A percentile compares a stretch with the other conserved stretches of the same genome.
Evolutionary conservation across 139 green algal genomes (phyloP).

Genomic region (Haematococcus lacustris): DNA sequence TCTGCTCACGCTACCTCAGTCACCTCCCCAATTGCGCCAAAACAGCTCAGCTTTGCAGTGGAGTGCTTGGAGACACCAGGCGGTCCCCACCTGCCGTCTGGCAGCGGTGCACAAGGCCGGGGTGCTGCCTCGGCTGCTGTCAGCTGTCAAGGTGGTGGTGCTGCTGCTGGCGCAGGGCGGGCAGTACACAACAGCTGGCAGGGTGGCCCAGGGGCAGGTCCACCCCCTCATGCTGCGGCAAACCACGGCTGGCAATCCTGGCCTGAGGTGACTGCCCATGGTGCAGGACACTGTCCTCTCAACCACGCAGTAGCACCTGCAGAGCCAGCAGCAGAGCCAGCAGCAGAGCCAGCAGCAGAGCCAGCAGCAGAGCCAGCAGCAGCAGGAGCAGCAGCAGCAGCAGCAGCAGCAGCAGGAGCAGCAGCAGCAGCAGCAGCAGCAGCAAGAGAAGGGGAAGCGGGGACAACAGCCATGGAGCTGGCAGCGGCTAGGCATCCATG

Average conservation of each 20-base stretch:
- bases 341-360: too few species aligned
- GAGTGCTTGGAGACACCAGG: not conserved
- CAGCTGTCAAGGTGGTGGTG: not conserved
- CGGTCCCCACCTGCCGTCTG: slow-evolving; percentile 2
- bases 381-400: slow-evolving; percentile 3
- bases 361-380: too few species aligned
- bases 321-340: too few species aligned
- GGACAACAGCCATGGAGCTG: too few species aligned
- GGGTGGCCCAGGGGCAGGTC: not conserved
- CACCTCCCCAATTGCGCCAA: not conserved
- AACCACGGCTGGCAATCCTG: not conserved
- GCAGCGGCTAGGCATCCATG: too few species aligned
- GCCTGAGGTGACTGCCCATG: slow-evolving; percentile 1
- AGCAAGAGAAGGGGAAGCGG: too few species aligned
- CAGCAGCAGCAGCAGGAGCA: slow-evolving; percentile 2
- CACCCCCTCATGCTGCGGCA: not conserved
- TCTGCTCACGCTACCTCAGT: not conserved
- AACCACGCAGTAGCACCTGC: slow-evolving; percentile 1
- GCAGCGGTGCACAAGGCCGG: not conserved
- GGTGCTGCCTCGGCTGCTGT: too few species aligned
- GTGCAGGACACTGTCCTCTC: not conserved
- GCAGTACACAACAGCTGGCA: too few species aligned
- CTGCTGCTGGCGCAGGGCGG: not conserved
- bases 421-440: too few species aligned
- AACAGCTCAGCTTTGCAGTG: slow-evolving; percentile 3